Conservation (phyloP, 2,329 filamentous ascomycete species). For the Fonsecaea monophora region DNA sequence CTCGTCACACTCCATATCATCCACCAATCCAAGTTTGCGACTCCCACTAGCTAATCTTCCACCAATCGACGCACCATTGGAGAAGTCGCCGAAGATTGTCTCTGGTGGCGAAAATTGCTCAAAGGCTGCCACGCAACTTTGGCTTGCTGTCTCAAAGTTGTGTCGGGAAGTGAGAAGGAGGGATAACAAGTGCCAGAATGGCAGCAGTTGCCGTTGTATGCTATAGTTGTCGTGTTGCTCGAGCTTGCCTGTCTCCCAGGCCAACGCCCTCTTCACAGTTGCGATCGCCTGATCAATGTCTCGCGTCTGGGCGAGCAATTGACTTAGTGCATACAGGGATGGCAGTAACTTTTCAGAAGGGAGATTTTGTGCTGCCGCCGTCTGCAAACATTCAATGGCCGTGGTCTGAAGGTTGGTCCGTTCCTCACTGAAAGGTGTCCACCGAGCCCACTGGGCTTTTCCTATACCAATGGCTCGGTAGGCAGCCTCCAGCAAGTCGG, state of each 20-base stretch:
- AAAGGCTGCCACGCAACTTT: slow-evolving; percentile 87
- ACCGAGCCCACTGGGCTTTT: slow-evolving; percentile 83
- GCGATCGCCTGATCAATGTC: slow-evolving; percentile 82
- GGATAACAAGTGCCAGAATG: slow-evolving; percentile 89
- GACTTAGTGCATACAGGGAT: slow-evolving; percentile 77
- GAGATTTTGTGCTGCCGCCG: slow-evolving; percentile 71
- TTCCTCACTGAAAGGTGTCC: slow-evolving; percentile 75
- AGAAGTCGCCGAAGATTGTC: slow-evolving; percentile 69
- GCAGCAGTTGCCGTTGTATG: slow-evolving; percentile 63
- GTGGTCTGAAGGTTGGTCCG: slow-evolving; percentile 77
- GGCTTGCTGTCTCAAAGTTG: slow-evolving; percentile 79
- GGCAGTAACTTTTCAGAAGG: slow-evolving; percentile 73
- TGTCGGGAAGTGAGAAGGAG: slow-evolving; percentile 85
- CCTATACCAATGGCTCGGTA: slow-evolving; percentile 79
- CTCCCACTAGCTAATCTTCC: slow-evolving; percentile 31
- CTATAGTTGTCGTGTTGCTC: slow-evolving; percentile 30
- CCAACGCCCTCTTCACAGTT: slow-evolving; percentile 76
- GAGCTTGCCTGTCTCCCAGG: slow-evolving; percentile 57
- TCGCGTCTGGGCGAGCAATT: slow-evolving; percentile 87
- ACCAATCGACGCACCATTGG: slow-evolving; percentile 10
- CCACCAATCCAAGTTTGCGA: slow-evolving; percentile 61
- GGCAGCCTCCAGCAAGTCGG: slow-evolving; percentile 36
- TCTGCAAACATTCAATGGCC: slow-evolving; percentile 77
- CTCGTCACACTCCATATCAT: slow-evolving; percentile 82
- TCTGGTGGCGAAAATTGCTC: slow-evolving; percentile 81